Evolutionary conservation across 2,329 filamentous ascomycete species (phyloP), one percentile per base, ranked within the genome.

Genomic region (Calonectria leucothoes): DNA sequence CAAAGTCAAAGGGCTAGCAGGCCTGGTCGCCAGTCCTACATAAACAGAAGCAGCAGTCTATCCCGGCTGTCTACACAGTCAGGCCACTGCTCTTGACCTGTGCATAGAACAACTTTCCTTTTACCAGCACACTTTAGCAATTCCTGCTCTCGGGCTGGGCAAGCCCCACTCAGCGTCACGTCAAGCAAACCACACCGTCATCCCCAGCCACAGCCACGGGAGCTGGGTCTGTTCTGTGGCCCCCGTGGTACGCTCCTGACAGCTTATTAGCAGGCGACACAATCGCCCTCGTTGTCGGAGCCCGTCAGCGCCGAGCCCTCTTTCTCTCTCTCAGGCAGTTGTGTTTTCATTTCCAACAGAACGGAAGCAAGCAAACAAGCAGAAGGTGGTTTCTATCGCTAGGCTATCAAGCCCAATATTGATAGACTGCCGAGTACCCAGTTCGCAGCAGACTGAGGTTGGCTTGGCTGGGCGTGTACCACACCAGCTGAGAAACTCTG

Each of bases 131-230:
- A 45, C 42, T 45, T 45, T 45, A 48, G 35, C n/a, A 48, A 31
- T 35, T 29, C 37, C 48, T 29, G 25, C 17, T 42, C 31, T 17
- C 20, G 64, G 68, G 61, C 66, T 71, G 63, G 69, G 61, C 67
- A 42, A 66, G 61, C 77, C 77, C 78, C 71, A 76, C 78, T 68
- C 39, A 15, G 71, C 66, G 66, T 80, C 77, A 80, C 77, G 69
- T 79, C 78, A 77, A 77, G 69, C 77, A 80, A 75, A 74, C 70
- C 70, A 73, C 66, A 61, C 77, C 77, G 69, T 80, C 76, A 79
- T 77, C 72, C 74, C 74, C 71, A 75, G 57, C 69, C 74, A 75
- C 74, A 68, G 52, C 69, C 73, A 75, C 74, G 51, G 70, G 61
- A 76, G 69, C 67, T 70, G 71, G 75, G 73, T 63, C 71, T 72